Conservation (phyloP, 768 basidiomycete species). For the Mycena alexandri region DNA sequence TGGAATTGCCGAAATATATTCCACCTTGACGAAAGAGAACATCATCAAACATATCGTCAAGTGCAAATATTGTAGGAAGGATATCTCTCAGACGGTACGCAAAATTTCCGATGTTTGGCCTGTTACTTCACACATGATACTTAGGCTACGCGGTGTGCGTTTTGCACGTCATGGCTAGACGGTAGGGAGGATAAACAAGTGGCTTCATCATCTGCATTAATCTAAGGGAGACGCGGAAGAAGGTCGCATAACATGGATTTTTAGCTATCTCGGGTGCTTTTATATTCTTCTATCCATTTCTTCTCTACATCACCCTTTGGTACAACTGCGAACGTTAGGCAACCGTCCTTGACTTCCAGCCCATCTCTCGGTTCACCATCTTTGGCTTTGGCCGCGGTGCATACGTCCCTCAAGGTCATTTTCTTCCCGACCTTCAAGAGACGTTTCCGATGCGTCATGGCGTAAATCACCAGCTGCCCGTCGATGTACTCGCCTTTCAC, state of each 20-base stretch:
- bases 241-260: not conserved
- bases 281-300: conserved; percentile 92
- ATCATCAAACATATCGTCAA: conserved; percentile 57
- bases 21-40: conserved; percentile 51
- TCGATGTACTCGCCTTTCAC: conserved; percentile 71
- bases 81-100: conserved; percentile 55
- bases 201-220: not conserved
- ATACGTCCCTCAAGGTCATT: conserved; percentile 86
- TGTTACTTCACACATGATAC: conserved; percentile 22
- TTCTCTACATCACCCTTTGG: conserved; percentile 83
- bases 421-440: conserved; percentile 93
- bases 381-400: conserved; percentile 70
- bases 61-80: conserved; percentile 59
- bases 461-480: conserved; percentile 82
- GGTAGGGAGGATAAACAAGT: conserved; percentile 39
- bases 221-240: not conserved
- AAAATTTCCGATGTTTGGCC: not conserved
- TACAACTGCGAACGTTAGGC: conserved; percentile 82
- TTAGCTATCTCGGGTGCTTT: conserved; percentile 53
- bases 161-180: conserved; percentile 59
- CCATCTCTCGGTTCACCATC: conserved; percentile 78
- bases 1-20: conserved; percentile 52
- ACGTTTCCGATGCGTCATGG: conserved; percentile 79
- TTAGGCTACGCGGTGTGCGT: conserved; percentile 38
- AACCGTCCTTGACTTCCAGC: conserved; percentile 86